These are phyloP conservation scores for Aspergillus amoenus DNA, from an alignment of 2,329 filamentous ascomycete species.

Conservation along the genomic window DNA sequence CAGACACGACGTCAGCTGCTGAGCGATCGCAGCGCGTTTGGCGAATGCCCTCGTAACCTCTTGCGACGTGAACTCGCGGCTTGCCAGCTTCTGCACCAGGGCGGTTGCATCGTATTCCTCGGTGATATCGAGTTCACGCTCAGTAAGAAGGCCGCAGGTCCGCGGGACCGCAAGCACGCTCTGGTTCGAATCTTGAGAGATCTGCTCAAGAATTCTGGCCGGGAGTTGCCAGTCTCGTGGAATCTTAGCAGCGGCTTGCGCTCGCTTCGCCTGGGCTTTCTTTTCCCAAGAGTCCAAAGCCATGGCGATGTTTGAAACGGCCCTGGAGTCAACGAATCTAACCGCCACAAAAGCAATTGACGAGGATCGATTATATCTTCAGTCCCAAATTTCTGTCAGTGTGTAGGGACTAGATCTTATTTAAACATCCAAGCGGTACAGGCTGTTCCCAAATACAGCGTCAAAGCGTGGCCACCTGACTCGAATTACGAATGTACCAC, in stretches of 20 bases:
- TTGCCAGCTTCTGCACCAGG: slow-evolving; percentile 27
- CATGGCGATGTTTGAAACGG: no score
- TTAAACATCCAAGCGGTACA: no score
- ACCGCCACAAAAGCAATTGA: no score
- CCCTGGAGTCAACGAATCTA: no score
- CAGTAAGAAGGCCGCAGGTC: slow-evolving; percentile 43
- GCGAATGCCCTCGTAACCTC: slow-evolving; percentile 51
- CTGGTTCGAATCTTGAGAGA: background rate
- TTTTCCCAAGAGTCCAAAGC: background rate
- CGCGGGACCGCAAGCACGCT: background rate
- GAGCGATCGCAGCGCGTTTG: slow-evolving; percentile 33
- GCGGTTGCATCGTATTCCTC: slow-evolving; percentile 36
- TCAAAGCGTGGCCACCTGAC: no score
- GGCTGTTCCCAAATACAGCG: no score
- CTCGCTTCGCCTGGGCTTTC: slow-evolving; percentile 3
- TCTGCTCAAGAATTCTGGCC: background rate
- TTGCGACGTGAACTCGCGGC: slow-evolving; percentile 27
- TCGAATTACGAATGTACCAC: no score
- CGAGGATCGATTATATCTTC: no score
- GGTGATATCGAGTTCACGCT: slow-evolving; percentile 52
- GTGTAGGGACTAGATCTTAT: no score
- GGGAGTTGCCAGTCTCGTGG: slow-evolving; percentile 4
- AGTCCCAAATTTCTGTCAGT: no score
- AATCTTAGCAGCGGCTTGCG: slow-evolving; percentile 2
- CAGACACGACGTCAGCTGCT: slow-evolving; percentile 46